Base-by-base conservation (phyloP, 1,284 basidiomycete genomes). In the Agaricales sp. region DNA sequence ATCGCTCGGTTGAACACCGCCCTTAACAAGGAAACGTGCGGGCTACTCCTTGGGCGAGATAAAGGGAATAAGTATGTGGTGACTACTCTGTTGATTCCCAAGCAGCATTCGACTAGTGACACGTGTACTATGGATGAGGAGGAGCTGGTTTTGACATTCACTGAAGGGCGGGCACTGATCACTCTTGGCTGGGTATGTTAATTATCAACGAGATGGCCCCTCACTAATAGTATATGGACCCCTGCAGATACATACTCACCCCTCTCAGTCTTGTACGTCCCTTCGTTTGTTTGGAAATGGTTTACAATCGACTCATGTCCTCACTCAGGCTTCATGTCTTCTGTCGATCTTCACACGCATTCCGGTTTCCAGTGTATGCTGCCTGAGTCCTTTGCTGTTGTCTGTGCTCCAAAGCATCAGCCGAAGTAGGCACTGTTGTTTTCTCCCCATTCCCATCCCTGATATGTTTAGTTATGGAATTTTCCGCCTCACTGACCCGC, bases 51-150 rank as follows among this genome's bases (percentile, higher is more conserved):
- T 4, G 82, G 82, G 12, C 74, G 65, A 58, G 68, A 71, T 51
- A 64, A 67, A 24, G 78, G 77, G n/a, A 65, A 65, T 55, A 80
- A 77, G 59, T 89, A 69, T 57, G 65, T 77, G 1, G 84, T 93
- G 6, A 82, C 84, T 49, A 86, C 83, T 48, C 62, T 93, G 57
- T 63, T 92, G 54, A 80, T 94, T 20, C 92, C 92, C 12, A 82
- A 78, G 62, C 91, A 94, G 61, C 80, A 80, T 53, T 82, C 87
- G 50, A 91, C 89, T 53, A 78, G 82, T 53, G 87, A 94, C 67
- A 90, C 87, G 26, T 94, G 92, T 66, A 81, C 82, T 44, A 93
- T 91, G 80, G 82, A 86, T 50, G 82, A 87, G 59, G 92, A 94
- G 58, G 90, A 92, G 61, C 66, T 87, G 39, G 84, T 92, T n/a